phyloP scores from a whole-genome alignment of 1,284 basidiomycete genomes.

The Leccinum pseudoinsigne region DNA sequence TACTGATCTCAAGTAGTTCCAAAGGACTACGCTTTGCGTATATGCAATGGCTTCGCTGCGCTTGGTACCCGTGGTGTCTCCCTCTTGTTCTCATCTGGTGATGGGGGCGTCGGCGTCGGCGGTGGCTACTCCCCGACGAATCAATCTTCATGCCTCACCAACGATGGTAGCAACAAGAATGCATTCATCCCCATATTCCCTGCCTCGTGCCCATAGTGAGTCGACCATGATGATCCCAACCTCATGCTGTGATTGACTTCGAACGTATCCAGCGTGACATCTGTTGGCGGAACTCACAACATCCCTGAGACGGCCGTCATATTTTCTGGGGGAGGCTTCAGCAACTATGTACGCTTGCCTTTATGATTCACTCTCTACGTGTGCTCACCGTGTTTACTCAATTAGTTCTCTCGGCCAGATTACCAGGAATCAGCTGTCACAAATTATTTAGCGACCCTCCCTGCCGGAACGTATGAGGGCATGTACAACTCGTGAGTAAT shows the following conservation, averaged over 20 bases:
- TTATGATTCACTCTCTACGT: background rate
- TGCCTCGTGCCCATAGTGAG: conserved; percentile 44
- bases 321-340: conserved; percentile 71
- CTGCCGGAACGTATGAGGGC: conserved; percentile 50
- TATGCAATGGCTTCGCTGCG: conserved; percentile 60
- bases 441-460: conserved; percentile 45
- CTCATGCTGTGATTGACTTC: background rate
- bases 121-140: conserved; percentile 42
- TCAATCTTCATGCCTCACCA: conserved; percentile 52
- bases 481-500: conserved; percentile 54
- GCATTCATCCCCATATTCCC: conserved; percentile 63
- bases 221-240: background rate
- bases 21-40: conserved; percentile 55
- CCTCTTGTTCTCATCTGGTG: conserved; percentile 64
- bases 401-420: conserved; percentile 24
- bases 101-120: conserved; percentile 71
- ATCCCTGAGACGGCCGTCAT: conserved; percentile 56
- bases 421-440: conserved; percentile 17
- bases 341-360: conserved; percentile 30
- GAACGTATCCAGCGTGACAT: conserved; percentile 43
- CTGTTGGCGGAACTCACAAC: conserved; percentile 58
- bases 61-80: conserved; percentile 64
- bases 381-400: background rate
- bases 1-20: conserved; percentile 49
- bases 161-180: conserved; percentile 54